Percentiles rank a stretch among this genome's conserved stretches.
Evolutionary conservation across 2,329 filamentous ascomycete genomes (phyloP).

Genomic region (Colletotrichum liriopes): DNA sequence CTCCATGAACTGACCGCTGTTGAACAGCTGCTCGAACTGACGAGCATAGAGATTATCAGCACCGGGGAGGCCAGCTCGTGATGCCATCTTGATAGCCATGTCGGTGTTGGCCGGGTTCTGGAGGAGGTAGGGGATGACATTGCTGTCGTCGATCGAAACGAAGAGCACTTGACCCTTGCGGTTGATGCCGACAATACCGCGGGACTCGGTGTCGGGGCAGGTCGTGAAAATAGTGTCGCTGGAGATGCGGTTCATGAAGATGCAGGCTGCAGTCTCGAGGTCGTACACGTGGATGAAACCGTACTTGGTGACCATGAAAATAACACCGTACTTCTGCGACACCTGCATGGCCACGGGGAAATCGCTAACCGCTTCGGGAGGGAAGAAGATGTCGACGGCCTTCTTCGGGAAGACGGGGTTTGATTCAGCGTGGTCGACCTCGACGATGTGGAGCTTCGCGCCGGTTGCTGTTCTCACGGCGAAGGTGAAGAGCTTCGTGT

Average conservation of each 20-base stretch:
- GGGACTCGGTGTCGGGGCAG: conserved; percentile 84
- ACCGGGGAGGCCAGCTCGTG: conserved; percentile 91
- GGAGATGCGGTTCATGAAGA: conserved; percentile 99
- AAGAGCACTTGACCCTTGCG: conserved; percentile 97
- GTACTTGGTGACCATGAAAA: conserved; percentile 98
- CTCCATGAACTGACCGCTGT: conserved; percentile 84
- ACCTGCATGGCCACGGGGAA: conserved; percentile 99
- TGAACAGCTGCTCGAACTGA: conserved; percentile 92
- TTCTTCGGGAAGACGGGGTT: conserved; percentile 96
- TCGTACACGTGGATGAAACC: conserved; percentile 99
- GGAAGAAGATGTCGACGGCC: conserved; percentile 98
- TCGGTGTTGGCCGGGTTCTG: conserved; percentile 96
- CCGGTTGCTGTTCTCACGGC: conserved; percentile 91
- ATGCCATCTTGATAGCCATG: conserved; percentile 96
- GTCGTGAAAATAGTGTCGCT: conserved; percentile 99
- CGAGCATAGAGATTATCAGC: conserved; percentile 94
- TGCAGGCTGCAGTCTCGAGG: conserved; percentile 92
- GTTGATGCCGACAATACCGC: conserved; percentile 95
- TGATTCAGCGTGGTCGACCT: conserved; percentile 92
- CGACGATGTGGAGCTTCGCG: conserved; percentile 96
- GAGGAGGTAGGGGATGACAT: conserved; percentile 93
- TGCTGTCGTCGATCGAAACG: conserved; percentile 92
- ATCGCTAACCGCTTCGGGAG: conserved; percentile 93
- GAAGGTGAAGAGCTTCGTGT: conserved; percentile 97
- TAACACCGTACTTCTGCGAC: conserved; percentile 94